Evolutionary conservation across 2,329 filamentous ascomycete species (phyloP).

Genomic region (Myriosclerotinia curreyana): DNA sequence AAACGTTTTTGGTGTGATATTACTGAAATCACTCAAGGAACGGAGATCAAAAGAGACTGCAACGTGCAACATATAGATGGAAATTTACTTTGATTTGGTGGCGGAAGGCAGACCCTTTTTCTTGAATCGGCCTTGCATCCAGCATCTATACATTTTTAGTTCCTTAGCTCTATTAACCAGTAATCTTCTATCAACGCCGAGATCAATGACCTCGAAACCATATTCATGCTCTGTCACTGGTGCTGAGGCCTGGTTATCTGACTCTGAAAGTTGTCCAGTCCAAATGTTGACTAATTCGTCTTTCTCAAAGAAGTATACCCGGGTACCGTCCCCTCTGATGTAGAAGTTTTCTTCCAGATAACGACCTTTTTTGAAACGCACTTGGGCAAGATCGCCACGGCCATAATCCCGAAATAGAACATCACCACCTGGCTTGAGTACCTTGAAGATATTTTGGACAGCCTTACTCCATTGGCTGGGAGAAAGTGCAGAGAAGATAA

Average conservation of each 20-base stretch:
- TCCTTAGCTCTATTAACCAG: conserved; percentile 87
- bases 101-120: conserved; percentile 44
- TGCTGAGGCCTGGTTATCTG: conserved; percentile 22
- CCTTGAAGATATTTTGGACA: conserved; percentile 72
- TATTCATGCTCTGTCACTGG: conserved; percentile 25
- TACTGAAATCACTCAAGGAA: neutral
- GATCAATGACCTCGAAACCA: conserved; percentile 68
- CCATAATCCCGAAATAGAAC: conserved; percentile 97
- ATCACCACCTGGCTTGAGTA: conserved; percentile 89
- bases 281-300: conserved; percentile 80
- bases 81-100: neutral
- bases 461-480: conserved; percentile 82
- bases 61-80: neutral
- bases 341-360: conserved; percentile 98
- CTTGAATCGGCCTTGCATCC: conserved; percentile 81
- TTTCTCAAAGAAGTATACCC: conserved; percentile 95
- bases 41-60: neutral
- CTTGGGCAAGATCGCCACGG: conserved; percentile 90
- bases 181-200: conserved; percentile 83
- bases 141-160: conserved; percentile 98
- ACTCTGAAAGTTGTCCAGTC: conserved; percentile 47
- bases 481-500: conserved; percentile 91
- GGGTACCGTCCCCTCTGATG: conserved; percentile 87
- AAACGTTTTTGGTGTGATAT: neutral
- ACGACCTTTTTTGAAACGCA: conserved; percentile 91